Evolutionary conservation across 306 rosid species (phyloP).

Genomic region (Crotalaria pallida): DNA sequence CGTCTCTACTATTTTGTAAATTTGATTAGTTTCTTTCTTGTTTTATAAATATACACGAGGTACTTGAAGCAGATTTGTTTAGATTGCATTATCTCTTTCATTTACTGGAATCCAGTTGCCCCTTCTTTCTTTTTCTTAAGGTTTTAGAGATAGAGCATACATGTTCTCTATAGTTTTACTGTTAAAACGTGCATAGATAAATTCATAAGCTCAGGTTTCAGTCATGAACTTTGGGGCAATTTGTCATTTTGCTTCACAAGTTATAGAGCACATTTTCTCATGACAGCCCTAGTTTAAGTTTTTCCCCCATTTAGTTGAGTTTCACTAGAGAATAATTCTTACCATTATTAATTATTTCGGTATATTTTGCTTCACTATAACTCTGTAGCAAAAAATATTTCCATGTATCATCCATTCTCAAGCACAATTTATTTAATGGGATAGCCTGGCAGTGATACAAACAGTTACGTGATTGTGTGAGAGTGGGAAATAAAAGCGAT

Average conservation of each 20-base stretch:
- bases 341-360: not conserved
- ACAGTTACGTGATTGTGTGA: not conserved
- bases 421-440: not conserved
- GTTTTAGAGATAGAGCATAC: not conserved
- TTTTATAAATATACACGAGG: not conserved
- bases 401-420: not conserved
- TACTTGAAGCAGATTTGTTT: slow-evolving; percentile 4
- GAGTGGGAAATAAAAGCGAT: not conserved
- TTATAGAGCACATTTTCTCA: not conserved
- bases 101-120: not conserved
- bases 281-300: not conserved
- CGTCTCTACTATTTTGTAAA: not conserved
- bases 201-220: not conserved
- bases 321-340: not conserved
- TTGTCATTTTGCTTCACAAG: not conserved
- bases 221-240: not conserved
- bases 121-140: not conserved
- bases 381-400: not conserved
- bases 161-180: not conserved
- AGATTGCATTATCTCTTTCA: not conserved
- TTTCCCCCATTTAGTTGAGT: not conserved
- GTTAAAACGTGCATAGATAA: not conserved
- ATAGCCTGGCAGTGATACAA: not conserved
- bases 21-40: slow-evolving; percentile 8
- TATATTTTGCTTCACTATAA: not conserved